Percentiles rank a stretch among this genome's conserved stretches.
phyloP scores from a whole-genome alignment of 768 basidiomycete genomes.

The Podaxis pistillaris region DNA sequence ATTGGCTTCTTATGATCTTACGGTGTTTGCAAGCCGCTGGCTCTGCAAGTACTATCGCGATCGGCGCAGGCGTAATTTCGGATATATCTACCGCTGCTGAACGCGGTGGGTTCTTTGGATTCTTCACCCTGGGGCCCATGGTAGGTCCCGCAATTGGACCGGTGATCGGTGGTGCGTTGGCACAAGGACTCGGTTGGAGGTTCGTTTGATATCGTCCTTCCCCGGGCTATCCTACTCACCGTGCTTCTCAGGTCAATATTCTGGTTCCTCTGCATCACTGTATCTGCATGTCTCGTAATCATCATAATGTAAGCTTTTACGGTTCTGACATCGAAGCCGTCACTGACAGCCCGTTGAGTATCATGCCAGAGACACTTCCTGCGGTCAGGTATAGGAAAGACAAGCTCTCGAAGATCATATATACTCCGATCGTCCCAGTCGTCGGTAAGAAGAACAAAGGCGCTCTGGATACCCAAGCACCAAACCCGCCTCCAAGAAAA shows the following conservation, averaged over 20 bases:
- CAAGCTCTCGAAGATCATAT: constrained; percentile 39
- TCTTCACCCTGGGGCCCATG: constrained; percentile 66
- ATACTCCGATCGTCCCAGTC: constrained; percentile 53
- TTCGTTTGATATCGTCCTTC: constrained; percentile 21
- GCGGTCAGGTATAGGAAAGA: constrained; percentile 53
- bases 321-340: constrained; percentile 4
- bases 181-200: constrained; percentile 66
- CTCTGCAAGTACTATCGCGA: constrained; percentile 74
- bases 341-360: constrained; percentile 32
- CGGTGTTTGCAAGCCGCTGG: constrained; percentile 79
- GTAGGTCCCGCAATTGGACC: constrained; percentile 65
- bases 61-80: constrained; percentile 76
- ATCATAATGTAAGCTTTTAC: constrained; percentile 41
- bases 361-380: constrained; percentile 54
- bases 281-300: constrained; percentile 42
- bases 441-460: constrained; percentile 29
- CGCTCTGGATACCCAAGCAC: constrained; percentile 17
- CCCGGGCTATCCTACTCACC: neutral
- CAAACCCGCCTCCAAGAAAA: constrained; percentile 32
- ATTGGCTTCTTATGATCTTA: constrained; percentile 80
- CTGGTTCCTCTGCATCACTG: constrained; percentile 57
- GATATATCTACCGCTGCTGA: constrained; percentile 76
- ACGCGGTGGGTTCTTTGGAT: constrained; percentile 70
- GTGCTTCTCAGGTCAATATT: constrained; percentile 47
- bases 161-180: constrained; percentile 57